These are phyloP conservation scores for Xylariaceae sp. DNA, from an alignment of 2,329 filamentous ascomycete species.

Conservation along the genomic window DNA sequence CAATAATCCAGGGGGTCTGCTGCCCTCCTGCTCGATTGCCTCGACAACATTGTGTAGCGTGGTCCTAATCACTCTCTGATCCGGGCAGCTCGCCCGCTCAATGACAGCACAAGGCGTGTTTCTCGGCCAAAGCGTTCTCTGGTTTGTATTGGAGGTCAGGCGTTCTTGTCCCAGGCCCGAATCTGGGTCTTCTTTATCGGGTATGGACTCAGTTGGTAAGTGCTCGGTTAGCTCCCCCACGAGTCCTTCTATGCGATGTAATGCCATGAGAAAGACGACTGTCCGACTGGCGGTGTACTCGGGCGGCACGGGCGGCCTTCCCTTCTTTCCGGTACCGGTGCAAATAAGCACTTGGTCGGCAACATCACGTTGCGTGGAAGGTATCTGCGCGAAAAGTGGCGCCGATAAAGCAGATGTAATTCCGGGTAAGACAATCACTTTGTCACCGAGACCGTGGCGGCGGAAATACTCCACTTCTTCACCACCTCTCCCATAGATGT, in stretches of 20 bases:
- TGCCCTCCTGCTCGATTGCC: constrained; percentile 85
- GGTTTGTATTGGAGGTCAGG: background rate
- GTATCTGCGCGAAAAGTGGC: constrained; percentile 82
- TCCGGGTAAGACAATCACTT: constrained; percentile 70
- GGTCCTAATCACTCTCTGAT: constrained; percentile 87
- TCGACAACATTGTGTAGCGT: constrained; percentile 72
- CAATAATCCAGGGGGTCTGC: constrained; percentile 78
- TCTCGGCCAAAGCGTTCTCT: constrained; percentile 56
- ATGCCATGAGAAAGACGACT: constrained; percentile 89
- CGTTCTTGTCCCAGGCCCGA: constrained; percentile 22
- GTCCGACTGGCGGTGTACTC: constrained; percentile 72
- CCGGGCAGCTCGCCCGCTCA: constrained; percentile 87
- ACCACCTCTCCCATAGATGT: constrained; percentile 89
- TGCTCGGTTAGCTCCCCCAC: constrained; percentile 61
- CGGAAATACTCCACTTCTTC: constrained; percentile 88
- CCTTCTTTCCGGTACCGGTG: constrained; percentile 91
- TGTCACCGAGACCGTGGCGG: constrained; percentile 59
- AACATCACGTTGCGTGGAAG: constrained; percentile 80
- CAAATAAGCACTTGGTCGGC: constrained; percentile 94
- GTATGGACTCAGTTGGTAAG: constrained; percentile 29
- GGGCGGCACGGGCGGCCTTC: constrained; percentile 73
- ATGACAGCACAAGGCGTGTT: constrained; percentile 87
- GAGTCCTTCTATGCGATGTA: constrained; percentile 75
- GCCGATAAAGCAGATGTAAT: constrained; percentile 85
- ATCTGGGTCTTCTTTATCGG: constrained; percentile 28